Conservation (phyloP, 306 rosid genomes). For the Hippophae tibetana region DNA sequence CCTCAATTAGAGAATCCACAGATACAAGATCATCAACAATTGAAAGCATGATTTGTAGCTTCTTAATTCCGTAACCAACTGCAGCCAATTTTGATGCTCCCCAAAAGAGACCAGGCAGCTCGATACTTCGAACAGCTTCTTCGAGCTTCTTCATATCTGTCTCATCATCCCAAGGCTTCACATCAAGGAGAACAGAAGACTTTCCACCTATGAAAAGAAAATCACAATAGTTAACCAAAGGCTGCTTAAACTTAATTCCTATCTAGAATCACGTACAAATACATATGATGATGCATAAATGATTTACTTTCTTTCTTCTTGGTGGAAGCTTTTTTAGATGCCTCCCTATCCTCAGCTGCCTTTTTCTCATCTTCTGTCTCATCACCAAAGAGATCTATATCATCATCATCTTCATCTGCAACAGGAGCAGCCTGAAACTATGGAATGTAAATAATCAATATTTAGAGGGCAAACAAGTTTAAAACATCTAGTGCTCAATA, state of each 20-base stretch:
- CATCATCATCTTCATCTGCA: constrained; percentile 51
- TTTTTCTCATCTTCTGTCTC: constrained; percentile 91
- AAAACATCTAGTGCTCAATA: not conserved
- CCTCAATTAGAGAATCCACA: constrained; percentile 67
- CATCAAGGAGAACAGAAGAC: constrained; percentile 77
- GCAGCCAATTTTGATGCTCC: constrained; percentile 84
- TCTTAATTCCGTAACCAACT: constrained; percentile 87
- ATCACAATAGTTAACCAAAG: too few relatives aligned
- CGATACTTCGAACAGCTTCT: constrained; percentile 68
- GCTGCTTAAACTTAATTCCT: too few relatives aligned
- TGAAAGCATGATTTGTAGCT: constrained; percentile 74
- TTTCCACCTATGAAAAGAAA: constrained; percentile 48
- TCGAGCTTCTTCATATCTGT: constrained; percentile 93
- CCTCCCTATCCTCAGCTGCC: constrained; percentile 76
- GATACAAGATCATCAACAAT: constrained; percentile 85
- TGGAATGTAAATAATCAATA: not conserved
- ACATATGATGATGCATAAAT: not conserved
- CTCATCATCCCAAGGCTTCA: constrained; percentile 96
- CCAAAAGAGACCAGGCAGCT: constrained; percentile 73
- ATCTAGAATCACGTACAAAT: too few relatives aligned
- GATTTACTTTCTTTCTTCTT: constrained; percentile 84
- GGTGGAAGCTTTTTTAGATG: constrained; percentile 55
- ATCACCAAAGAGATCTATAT: constrained; percentile 83
- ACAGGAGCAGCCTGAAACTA: constrained; percentile 44
- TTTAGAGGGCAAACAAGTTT: not conserved